Evolutionary conservation across 140 eudicot genomes (phyloP).

Genomic region (Stevia rebaudiana): DNA sequence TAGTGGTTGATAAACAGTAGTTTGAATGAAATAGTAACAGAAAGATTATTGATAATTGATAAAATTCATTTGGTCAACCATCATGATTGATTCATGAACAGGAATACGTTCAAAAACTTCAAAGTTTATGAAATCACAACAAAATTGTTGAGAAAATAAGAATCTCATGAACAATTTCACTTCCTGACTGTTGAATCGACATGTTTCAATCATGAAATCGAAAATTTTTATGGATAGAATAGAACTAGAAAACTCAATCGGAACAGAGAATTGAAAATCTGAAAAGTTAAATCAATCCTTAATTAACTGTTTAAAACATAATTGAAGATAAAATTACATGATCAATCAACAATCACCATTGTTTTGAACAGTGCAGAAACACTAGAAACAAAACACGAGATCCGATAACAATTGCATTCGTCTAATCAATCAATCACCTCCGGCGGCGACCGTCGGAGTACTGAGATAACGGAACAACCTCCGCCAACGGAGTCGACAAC

Average conservation of each 20-base stretch:
- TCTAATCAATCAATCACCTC: constrained; percentile 5
- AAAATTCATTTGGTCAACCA: constrained; percentile 20
- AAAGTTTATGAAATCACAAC: constrained; percentile 2
- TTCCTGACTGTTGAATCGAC: constrained; percentile 9
- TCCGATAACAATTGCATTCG: background rate
- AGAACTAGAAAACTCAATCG: constrained; percentile 3
- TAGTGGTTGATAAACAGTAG: background rate
- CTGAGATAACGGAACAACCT: constrained; percentile 84
- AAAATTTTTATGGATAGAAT: constrained; percentile 14
- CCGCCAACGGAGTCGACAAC: constrained; percentile 78
- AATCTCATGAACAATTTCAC: constrained; percentile 8
- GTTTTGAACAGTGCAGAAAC: constrained; percentile 7
- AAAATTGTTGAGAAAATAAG: background rate
- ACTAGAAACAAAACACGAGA: constrained; percentile 10
- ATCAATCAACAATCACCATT: constrained; percentile 1
- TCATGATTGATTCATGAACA: constrained; percentile 9
- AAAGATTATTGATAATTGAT: background rate
- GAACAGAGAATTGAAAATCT: background rate
- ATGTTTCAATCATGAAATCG: background rate
- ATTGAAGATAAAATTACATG: constrained; percentile 3
- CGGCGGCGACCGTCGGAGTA: constrained; percentile 56
- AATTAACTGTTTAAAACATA: constrained; percentile 4
- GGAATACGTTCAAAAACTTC: too few species aligned
- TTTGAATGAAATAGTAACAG: constrained; percentile 7
- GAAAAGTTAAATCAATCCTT: background rate